Base-by-base conservation (phyloP, 352 stramenopile genomes). In the Globisporangium splendens region DNA sequence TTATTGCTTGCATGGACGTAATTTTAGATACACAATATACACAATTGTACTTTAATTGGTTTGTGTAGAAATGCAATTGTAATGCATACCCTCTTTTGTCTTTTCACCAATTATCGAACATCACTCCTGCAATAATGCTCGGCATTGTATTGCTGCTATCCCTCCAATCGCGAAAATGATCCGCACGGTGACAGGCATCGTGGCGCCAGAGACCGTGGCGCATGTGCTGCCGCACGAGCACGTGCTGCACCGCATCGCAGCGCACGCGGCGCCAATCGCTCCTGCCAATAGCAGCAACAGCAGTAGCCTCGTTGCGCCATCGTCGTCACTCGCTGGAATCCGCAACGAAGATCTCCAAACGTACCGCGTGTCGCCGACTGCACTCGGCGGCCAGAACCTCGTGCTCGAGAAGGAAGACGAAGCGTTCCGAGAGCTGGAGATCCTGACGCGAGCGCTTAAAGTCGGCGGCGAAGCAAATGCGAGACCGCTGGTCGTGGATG, bases 381-480 rank as follows among this genome's bases (percentile, higher is more conserved):
- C 68, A 0, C 46, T 73, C 44, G 58, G 63, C 17, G 77, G 76
- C 42, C 58, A 59, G 7, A 93, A 91, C 39, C 48, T 91, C 31
- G 41, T 75, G 11, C 62, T 92, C 33, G 66, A 83, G 35, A 84
- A 80, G n/a, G 79, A 91, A 31, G 78, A 89, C 67, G 77, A 90
- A 61, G 74, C 80, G n/a, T 89, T 88, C 51, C 70, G 79, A 39
- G 84, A 93, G 54, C 54, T 91, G 1, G 68, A 91, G 33, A 53
- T 43, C 14, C 46, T 91, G 17, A 35, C 2, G 2, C 28, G 60
- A 2, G 14, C 49, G 35, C 18, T 60, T 1, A 35, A 62, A 20
- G 56, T 35, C 41, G 18, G 11, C 41, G 21, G 11, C 41, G 21
- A 5, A 50, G 39, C 18, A 18, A 46, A 18, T 20, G 28, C 20